Evolutionary conservation across 257 asterid genomes (phyloP), one percentile per base, ranked within the genome.

Genomic region (Leonotis leonurus): DNA sequence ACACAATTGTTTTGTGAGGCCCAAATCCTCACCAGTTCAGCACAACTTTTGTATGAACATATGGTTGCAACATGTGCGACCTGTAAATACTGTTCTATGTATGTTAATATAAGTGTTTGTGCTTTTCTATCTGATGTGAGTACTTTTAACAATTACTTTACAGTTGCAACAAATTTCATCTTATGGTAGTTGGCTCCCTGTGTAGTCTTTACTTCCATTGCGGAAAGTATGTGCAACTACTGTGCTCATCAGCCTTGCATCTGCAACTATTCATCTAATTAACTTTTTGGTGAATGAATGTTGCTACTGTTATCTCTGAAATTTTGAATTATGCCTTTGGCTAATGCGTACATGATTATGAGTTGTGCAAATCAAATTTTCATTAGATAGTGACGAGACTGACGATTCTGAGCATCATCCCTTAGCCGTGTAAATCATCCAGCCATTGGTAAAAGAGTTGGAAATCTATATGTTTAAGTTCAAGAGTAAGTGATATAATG

Each of bases 31-130:
- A 67, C 77, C 76, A 53, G 61, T 62, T 79, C 76, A 66, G 70
- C 44, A 60, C 64, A 37, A 32, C 36, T 73, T 67, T 62, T 76
- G 83, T 77, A 72, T 77, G 74, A 75, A 69, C 77, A 62, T 62
- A 73, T 72, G 73, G 81, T 77, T 80, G 78, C 79, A 73, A 73
- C 74, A 60, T 68, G 70, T 72, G 81, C 74, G 48, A 64, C 82
- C 64, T 73, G 78, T 72, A 68, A 70, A 71, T 79, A 76, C 67
- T 68, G 66, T 53, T 70, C 41, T 46, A 51, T 63, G 36, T 60
- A 72, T 82, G 85, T 88, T n/a, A 81, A 73, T 68, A 35, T 72
- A 65, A 20, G 56, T 68, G 51, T 64, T 57, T 72, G 39, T 18
- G 17, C 3, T 40, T n/a, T n/a, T n/a, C n/a, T n/a, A n/a, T n/a